phyloP scores from a whole-genome alignment of 2,329 filamentous ascomycete species.

The Hymenoscyphus salicellus region DNA sequence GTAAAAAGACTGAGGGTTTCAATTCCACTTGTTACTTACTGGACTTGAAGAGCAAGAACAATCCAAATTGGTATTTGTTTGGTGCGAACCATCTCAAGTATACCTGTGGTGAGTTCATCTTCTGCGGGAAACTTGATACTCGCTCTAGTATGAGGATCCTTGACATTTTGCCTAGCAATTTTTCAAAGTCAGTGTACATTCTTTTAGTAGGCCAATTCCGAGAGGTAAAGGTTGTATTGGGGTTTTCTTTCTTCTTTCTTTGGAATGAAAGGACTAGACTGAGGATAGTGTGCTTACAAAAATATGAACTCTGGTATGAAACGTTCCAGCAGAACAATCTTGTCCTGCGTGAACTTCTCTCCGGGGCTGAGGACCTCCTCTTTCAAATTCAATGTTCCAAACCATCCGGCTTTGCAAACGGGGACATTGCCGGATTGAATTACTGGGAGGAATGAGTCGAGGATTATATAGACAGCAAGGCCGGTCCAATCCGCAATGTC shows the following conservation, averaged over 20 bases:
- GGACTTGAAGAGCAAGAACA: slow-evolving; percentile 10
- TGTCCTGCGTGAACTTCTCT: not conserved
- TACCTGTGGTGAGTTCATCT: slow-evolving; percentile 7
- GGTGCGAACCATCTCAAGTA: slow-evolving; percentile 5
- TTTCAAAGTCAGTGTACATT: not conserved
- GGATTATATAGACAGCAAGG: not conserved
- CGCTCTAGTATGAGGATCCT: not conserved
- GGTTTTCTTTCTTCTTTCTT: not conserved
- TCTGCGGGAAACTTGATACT: slow-evolving; percentile 6
- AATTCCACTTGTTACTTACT: not conserved
- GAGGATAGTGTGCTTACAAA: not conserved
- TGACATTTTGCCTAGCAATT: not conserved
- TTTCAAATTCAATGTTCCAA: slow-evolving; percentile 3
- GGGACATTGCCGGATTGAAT: not conserved
- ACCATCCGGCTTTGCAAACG: not conserved
- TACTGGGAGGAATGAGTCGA: not conserved
- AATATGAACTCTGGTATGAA: slow-evolving; percentile 1
- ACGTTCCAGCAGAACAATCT: not conserved
- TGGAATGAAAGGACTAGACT: not conserved
- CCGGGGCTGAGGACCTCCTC: not conserved
- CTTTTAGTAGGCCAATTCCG: not conserved
- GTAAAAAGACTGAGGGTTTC: no score
- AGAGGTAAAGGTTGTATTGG: no score
- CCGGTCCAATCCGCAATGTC: slow-evolving; percentile 11
- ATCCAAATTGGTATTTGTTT: slow-evolving; percentile 13